Evolutionary conservation across 2,329 filamentous ascomycete species (phyloP), one percentile per base, ranked within the genome.

Genomic region (Colletotrichum musicola): DNA sequence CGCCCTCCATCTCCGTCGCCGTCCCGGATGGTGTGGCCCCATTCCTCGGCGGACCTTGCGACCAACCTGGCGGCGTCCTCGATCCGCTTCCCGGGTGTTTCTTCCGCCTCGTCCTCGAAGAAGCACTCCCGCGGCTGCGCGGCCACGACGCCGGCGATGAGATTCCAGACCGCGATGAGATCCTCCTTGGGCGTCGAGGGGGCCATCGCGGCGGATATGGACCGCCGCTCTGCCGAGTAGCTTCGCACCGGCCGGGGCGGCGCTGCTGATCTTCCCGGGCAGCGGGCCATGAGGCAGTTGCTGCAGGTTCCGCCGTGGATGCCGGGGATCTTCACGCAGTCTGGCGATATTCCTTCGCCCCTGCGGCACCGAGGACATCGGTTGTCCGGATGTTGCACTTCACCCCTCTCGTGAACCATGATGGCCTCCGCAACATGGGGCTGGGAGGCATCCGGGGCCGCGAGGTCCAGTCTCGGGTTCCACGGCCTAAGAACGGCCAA

Each of bases 51-150:
- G 4, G 74, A 73, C 58, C 74, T 71, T 5, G 74, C 74, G 42
- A 74, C 75, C 35, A 74, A 57, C 35, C 73, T 60, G 4, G 74
- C 74, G 5, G 74, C 74, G 14, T 70, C 71, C 42, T 75, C 74
- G 55, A 77, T 75, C 50, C 72, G 71, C 47, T 70, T 62, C 16
- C 73, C 75, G 51, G 73, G 68, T 10, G 69, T 69, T 13, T 71
- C 73, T 58, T 35, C 30, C 7, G 61, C 73, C 61, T 46, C 70
- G 53, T 68, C 46, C 77, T 98, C 96, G 0, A 94, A 90, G 76
- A 98, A 97, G 81, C 95, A 98, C 78, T 98, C 96, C 51, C 93
- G 89, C 0, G 96, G 96, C 81, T 98, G 98, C 1, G 92, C 96
- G 78, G 98, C 97, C 94, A 99, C 98, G 94, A 99, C 97, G 66